A percentile compares a stretch with the other conserved stretches of the same genome.
Conservation (phyloP, 805 yeast genomes). For the Myxozyma udenii region DNA sequence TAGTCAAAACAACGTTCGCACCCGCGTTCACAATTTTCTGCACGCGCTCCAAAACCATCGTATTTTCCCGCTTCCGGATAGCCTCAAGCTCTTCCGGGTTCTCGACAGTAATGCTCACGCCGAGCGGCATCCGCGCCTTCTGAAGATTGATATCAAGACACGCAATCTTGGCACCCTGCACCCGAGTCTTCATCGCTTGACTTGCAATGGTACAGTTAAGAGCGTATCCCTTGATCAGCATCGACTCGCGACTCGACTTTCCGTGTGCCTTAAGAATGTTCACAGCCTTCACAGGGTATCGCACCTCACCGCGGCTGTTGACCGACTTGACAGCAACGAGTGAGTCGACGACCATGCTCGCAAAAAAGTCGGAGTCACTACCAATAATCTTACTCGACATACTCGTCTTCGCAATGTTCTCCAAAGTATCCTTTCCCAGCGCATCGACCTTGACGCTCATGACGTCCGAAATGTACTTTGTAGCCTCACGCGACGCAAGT, state of each 20-base stretch:
- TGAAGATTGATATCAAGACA: constrained; percentile 89
- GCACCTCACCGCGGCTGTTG: constrained; percentile 79
- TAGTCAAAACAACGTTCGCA: constrained; percentile 87
- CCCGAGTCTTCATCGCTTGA: constrained; percentile 84
- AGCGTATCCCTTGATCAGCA: constrained; percentile 90
- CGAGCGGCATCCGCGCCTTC: constrained; percentile 96
- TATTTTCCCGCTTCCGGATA: constrained; percentile 83
- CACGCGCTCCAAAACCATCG: constrained; percentile 77
- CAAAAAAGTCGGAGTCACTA: constrained; percentile 83
- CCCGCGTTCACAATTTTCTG: constrained; percentile 79
- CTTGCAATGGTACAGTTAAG: constrained; percentile 95
- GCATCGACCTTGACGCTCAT: constrained; percentile 74
- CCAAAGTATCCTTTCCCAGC: constrained; percentile 75
- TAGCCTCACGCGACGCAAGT: constrained; percentile 87
- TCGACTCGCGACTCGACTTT: constrained; percentile 81
- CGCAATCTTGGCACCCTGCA: constrained; percentile 74
- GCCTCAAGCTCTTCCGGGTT: constrained; percentile 97
- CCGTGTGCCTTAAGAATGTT: constrained; percentile 96
- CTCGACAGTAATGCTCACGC: constrained; percentile 93
- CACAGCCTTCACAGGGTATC: constrained; percentile 96
- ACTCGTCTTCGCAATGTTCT: constrained; percentile 92
- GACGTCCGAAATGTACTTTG: constrained; percentile 79
- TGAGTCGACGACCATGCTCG: constrained; percentile 90
- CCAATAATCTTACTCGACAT: constrained; percentile 98
- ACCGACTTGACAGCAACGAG: constrained; percentile 91